phyloP scores from a whole-genome alignment of 2,329 filamentous ascomycete species.

The Remersonia thermophila region DNA sequence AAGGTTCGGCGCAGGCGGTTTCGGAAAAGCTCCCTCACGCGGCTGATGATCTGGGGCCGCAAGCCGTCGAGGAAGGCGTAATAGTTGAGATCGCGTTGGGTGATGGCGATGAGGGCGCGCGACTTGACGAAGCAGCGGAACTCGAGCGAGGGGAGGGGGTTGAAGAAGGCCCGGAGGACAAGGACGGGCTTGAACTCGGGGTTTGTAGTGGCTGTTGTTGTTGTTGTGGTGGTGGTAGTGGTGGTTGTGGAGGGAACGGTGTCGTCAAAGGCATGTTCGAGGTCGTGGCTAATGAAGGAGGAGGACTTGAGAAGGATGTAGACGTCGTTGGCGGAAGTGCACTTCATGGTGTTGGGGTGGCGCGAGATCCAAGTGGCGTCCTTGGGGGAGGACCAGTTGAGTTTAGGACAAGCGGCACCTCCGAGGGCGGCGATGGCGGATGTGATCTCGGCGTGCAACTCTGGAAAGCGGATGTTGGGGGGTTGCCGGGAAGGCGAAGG shows the following conservation, averaged over 20 bases:
- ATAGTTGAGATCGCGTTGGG: conserved; percentile 81
- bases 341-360: conserved; percentile 82
- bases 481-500: conserved; percentile 21
- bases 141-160: conserved; percentile 79
- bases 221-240: conserved; percentile 20
- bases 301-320: conserved; percentile 91
- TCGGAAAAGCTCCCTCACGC: conserved; percentile 62
- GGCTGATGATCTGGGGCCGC: conserved; percentile 51
- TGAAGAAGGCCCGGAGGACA: conserved; percentile 77
- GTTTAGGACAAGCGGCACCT: conserved; percentile 77
- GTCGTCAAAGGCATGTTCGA: conserved; percentile 85
- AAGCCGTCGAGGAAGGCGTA: conserved; percentile 66
- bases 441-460: conserved; percentile 66
- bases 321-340: conserved; percentile 75
- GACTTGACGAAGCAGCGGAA: conserved; percentile 92
- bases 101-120: conserved; percentile 66
- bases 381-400: conserved; percentile 96
- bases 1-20: conserved; percentile 64
- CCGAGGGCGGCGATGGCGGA: conserved; percentile 68
- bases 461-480: conserved; percentile 49
- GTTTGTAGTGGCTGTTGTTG: conserved; percentile 14
- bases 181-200: conserved; percentile 58
- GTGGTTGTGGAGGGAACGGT: conserved; percentile 34
- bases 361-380: conserved; percentile 86
- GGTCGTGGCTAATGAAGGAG: conserved; percentile 86